Percentiles rank a stretch among this genome's conserved stretches.
Evolutionary conservation across 306 rosid genomes (phyloP).

Genomic region (Sphenostylis stenocarpa): DNA sequence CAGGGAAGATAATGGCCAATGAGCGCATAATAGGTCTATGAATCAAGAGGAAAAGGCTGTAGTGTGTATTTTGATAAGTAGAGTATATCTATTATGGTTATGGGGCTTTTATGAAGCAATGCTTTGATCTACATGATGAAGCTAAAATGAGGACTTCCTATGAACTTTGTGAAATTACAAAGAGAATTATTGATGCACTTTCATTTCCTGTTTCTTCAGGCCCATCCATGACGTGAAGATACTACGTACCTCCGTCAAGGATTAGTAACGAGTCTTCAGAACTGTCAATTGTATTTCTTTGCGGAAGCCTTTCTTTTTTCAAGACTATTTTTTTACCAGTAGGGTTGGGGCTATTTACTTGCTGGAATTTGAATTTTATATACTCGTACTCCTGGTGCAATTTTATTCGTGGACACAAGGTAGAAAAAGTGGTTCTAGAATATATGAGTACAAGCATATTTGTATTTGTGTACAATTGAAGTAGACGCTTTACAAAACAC

Average conservation of each 20-base stretch:
- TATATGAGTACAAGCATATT: no score
- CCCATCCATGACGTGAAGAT: slow-evolving; percentile 97
- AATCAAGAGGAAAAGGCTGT: not conserved
- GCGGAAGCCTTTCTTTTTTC: not conserved
- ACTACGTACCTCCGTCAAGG: slow-evolving; percentile 75
- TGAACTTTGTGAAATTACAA: not conserved
- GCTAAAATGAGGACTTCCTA: not conserved
- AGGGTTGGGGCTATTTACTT: not conserved
- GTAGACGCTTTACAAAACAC: no score
- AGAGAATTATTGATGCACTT: not conserved
- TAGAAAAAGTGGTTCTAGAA: not conserved
- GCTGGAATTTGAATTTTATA: not conserved
- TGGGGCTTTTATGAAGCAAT: not conserved
- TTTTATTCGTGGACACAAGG: not conserved
- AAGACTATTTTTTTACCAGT: not conserved
- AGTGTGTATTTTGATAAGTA: not conserved
- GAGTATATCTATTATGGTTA: not conserved
- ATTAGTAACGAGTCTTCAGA: slow-evolving; percentile 32
- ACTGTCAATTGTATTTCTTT: not conserved
- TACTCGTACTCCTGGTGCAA: not conserved
- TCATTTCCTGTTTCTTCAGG: slow-evolving; percentile 45
- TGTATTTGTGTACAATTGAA: no score
- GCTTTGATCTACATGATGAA: not conserved
- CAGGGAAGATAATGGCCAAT: not conserved
- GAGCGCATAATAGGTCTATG: not conserved